Evolutionary conservation across 2,329 filamentous ascomycete species (phyloP).

Genomic region (Daldinia sp.): DNA sequence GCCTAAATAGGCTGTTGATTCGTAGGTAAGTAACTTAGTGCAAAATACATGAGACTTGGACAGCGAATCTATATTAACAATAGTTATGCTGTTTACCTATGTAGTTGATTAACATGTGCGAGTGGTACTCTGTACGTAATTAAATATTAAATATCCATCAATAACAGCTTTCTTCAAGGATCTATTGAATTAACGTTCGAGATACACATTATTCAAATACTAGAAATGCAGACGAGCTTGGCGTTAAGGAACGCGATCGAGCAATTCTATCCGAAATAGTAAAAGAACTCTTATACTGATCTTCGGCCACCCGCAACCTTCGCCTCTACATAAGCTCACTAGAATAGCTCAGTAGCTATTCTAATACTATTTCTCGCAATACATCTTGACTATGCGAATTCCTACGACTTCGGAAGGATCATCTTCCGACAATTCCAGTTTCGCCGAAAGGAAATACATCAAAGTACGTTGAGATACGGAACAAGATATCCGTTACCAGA

Average conservation of each 20-base stretch:
- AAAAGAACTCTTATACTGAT: background rate
- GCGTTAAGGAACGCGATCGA: background rate
- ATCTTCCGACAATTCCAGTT: conserved; percentile 4
- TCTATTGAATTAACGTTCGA: too few relatives aligned
- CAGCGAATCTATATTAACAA: too few relatives aligned
- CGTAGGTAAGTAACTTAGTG: too few relatives aligned
- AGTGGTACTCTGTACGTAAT: too few relatives aligned
- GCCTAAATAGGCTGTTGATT: too few relatives aligned
- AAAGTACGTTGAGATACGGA: background rate
- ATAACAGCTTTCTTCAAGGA: too few relatives aligned
- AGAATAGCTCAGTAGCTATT: background rate
- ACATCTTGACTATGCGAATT: too few relatives aligned
- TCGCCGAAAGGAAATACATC: background rate
- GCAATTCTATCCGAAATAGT: background rate
- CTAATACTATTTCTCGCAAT: background rate
- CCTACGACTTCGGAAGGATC: conserved; percentile 28
- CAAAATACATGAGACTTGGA: too few relatives aligned
- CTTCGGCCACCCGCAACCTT: background rate
- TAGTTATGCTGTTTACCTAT: too few relatives aligned
- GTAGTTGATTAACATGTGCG: too few relatives aligned
- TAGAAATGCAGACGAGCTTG: background rate
- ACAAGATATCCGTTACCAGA: background rate
- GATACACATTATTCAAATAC: background rate
- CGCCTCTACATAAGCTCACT: background rate
- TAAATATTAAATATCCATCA: too few relatives aligned